Base-by-base conservation (phyloP, 2,329 filamentous ascomycete genomes). In the Exophiala sp. region DNA sequence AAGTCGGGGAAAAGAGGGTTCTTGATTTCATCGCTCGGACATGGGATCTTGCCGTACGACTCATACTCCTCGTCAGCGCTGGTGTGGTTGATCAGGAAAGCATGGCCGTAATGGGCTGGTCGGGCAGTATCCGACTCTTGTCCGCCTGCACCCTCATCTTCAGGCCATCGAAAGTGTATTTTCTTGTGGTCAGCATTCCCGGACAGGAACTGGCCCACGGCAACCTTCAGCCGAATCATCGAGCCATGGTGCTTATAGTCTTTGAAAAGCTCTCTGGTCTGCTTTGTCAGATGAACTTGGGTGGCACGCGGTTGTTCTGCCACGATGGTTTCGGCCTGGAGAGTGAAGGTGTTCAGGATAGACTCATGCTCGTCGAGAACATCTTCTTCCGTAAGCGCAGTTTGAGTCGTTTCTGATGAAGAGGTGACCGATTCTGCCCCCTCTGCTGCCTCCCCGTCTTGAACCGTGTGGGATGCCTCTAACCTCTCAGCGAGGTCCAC, bases 231-330 rank as follows among this genome's bases (percentile, higher is more conserved):
- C 7, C 53, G 52, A 3, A 43, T 35, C 52, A 58, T 55, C 16
- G 56, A 58, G 24, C 58, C 58, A 46, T 56, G 46, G 14, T 50
- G 39, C 22, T 50, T 43, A 44, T 60, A 60, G 22, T 46, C 27
- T 19, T 54, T 51, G 46, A 58, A 60, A 11, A 60, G 32, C 2
- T 38, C 30, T 35, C 47, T 48, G 2, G 54, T 57, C 29, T 56
- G 47, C 9, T 22, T 30, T 2, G 43, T 46, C 1, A 60, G 45
- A 14, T 41, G 27, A 29, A 55, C n/a, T 27, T 56, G 54, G 19
- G 58, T 60, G 13, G 45, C 40, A 34, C 57, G 32, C 3, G 48
- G 50, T 42, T 60, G 56, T 10, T 41, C 38, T 8, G 52, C 46
- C 21, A 60, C 22, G 37, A 57, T 34, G 8, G 52, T 50, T 24